Conservation (phyloP, 345 rosid species). For the Rubroshorea leprosula region DNA sequence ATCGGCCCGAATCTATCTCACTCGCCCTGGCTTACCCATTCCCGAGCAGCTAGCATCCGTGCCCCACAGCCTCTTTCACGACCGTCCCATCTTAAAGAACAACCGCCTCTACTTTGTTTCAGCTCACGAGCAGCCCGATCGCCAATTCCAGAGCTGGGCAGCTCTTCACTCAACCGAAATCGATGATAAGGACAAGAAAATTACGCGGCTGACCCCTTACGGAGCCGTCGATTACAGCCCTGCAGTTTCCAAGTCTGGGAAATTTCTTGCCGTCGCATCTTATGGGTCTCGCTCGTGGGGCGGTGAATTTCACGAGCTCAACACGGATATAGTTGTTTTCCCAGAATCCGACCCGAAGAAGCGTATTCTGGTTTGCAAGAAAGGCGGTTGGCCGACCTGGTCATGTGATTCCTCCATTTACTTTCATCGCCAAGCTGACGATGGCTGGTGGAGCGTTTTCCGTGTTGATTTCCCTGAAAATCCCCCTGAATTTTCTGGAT, state of each 20-base stretch:
- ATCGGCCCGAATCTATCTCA: slow-evolving; percentile 36
- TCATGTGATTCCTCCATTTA: slow-evolving; percentile 57
- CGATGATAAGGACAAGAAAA: not conserved
- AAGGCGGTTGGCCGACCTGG: slow-evolving; percentile 91
- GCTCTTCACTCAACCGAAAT: slow-evolving; percentile 47
- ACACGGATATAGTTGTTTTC: slow-evolving; percentile 66
- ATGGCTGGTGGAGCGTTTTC: slow-evolving; percentile 97
- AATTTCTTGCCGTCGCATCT: slow-evolving; percentile 62
- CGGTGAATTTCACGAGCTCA: slow-evolving; percentile 69
- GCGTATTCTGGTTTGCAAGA: slow-evolving; percentile 43
- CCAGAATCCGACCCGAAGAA: slow-evolving; percentile 34
- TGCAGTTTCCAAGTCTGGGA: slow-evolving; percentile 50
- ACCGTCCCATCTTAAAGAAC: slow-evolving; percentile 55
- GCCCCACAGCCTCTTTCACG: slow-evolving; percentile 67
- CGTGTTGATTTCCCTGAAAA: slow-evolving; percentile 32
- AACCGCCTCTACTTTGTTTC: slow-evolving; percentile 62
- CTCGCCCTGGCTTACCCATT: slow-evolving; percentile 28
- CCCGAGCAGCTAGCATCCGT: slow-evolving; percentile 43
- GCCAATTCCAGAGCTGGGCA: slow-evolving; percentile 59
- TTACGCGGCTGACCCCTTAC: slow-evolving; percentile 55
- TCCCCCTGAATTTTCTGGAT: slow-evolving; percentile 14
- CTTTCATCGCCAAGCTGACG: slow-evolving; percentile 76
- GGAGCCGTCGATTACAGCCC: slow-evolving; percentile 69
- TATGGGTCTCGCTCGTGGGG: slow-evolving; percentile 72
- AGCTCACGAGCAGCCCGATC: slow-evolving; percentile 62